Base-by-base conservation (phyloP, 257 asterid genomes). In the Solanum virginianum region DNA sequence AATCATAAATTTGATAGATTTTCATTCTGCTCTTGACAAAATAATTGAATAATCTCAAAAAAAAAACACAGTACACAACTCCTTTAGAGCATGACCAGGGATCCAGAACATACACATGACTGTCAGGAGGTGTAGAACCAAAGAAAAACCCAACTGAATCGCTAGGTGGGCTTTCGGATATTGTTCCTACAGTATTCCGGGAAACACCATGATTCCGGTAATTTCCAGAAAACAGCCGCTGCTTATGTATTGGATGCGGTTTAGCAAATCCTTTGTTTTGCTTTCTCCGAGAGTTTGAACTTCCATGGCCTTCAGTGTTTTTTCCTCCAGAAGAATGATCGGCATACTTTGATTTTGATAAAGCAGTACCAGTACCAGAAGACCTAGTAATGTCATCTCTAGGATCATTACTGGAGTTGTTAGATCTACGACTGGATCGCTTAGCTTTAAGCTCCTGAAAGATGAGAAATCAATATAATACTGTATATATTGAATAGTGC, bases 71-170 rank as follows among this genome's bases (percentile, higher is more conserved):
- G 29, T 16, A 79, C 22, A 79, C 47, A 72, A 79, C 49, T 53
- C 43, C 29, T 4, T 53, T 49, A 79, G 65, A 53, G 17, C 47
- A 77, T n/a, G 15, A 24, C 83, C 14, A 24, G 74, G 7, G 57
- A 55, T 72, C 41, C 39, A 16, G 62, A 68, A 84, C 96, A 90
- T 87, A 96, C 99, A 91, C 97, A 65, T 88, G 92, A 91, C 90
- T 84, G 84, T 96, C 97, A 26, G 98, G 96, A 85, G 98, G 95
- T 9, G 97, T 92, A 87, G 98, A 92, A 84, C 97, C 97, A 92
- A 95, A 95, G 95, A 91, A 96, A 91, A 94, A 95, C 18, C 98
- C 99, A 88, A 96, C 92, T 10, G 98, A 91, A 89, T 92, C 93
- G 84, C 91, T 89, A 60, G 97, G 93, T 32, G 97, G 98, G 87